A percentile compares a stretch with the other conserved stretches of the same genome.
Evolutionary conservation across 139 green algal genomes (phyloP).

Genomic region (Axilococcus clingmanii): DNA sequence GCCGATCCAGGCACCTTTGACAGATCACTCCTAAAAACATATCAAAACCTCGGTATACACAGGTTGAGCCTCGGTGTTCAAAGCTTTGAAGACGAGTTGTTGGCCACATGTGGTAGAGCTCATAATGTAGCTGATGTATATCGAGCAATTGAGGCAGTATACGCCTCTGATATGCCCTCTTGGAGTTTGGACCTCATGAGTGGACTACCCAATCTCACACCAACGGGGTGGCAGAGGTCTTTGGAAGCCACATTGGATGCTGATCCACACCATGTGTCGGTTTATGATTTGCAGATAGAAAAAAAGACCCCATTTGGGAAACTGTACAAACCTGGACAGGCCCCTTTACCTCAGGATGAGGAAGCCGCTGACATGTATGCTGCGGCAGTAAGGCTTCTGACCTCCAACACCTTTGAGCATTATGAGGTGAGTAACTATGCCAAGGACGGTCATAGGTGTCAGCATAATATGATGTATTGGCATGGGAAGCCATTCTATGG

Average conservation of each 20-base stretch:
- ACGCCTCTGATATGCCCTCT: slow-evolving; percentile 32
- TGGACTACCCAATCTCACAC: slow-evolving; percentile 65
- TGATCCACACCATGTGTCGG: slow-evolving; percentile 71
- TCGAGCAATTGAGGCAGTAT: slow-evolving; percentile 54
- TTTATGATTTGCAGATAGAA: slow-evolving; percentile 97
- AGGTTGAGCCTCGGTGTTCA: slow-evolving; percentile 89
- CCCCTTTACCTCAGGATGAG: slow-evolving; percentile 54
- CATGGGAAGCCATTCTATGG: slow-evolving; percentile 55
- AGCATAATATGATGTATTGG: slow-evolving; percentile 94
- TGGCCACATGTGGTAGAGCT: slow-evolving; percentile 57
- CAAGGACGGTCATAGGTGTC: slow-evolving; percentile 51
- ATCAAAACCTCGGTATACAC: slow-evolving; percentile 68
- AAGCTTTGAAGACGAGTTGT: slow-evolving; percentile 45
- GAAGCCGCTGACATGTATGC: slow-evolving; percentile 69
- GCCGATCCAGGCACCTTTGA: slow-evolving; percentile 95
- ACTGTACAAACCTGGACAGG: slow-evolving; percentile 50
- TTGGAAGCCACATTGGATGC: slow-evolving; percentile 53
- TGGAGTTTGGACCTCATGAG: slow-evolving; percentile 93
- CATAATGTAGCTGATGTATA: slow-evolving; percentile 59
- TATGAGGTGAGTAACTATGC: slow-evolving; percentile 95
- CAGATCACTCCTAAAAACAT: slow-evolving; percentile 47
- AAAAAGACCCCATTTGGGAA: slow-evolving; percentile 79
- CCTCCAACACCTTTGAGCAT: slow-evolving; percentile 61
- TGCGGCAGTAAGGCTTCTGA: slow-evolving; percentile 43
- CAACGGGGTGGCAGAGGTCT: slow-evolving; percentile 49